Conservation (phyloP, 257 asterid genomes). For the Asclepias syriaca region DNA sequence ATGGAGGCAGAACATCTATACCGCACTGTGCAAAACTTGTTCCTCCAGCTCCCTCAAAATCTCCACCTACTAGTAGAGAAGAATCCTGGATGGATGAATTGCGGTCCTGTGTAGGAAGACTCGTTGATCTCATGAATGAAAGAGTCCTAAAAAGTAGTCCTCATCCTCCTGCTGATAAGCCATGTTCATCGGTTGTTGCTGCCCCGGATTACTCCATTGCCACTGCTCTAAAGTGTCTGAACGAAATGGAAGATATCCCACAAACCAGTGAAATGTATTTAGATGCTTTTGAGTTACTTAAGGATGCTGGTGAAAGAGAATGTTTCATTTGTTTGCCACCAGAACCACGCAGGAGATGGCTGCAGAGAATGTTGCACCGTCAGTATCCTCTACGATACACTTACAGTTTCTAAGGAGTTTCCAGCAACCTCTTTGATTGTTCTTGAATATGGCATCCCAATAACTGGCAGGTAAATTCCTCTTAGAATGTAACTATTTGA, state of each 20-base stretch:
- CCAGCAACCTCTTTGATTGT: not conserved
- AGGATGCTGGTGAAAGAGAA: conserved; percentile 74
- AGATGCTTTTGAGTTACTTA: conserved; percentile 78
- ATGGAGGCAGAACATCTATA: conserved; percentile 29
- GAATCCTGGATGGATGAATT: conserved; percentile 68
- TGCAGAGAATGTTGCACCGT: conserved; percentile 70
- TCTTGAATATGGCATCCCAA: not conserved
- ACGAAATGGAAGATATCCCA: conserved; percentile 73
- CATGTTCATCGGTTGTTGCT: not conserved
- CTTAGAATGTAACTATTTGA: not conserved
- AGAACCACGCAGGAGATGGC: conserved; percentile 93
- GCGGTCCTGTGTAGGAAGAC: conserved; percentile 56
- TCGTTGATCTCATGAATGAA: conserved; percentile 53
- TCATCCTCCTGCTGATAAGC: conserved; percentile 8
- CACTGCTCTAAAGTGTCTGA: conserved; percentile 63
- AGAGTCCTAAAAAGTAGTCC: conserved; percentile 31
- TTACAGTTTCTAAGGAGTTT: conserved; percentile 32
- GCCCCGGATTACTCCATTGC: conserved; percentile 67
- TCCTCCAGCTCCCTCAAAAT: conserved; percentile 30
- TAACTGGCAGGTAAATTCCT: not conserved
- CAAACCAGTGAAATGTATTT: conserved; percentile 84
- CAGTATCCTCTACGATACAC: conserved; percentile 61
- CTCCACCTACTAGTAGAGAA: conserved; percentile 33
- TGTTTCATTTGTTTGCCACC: conserved; percentile 76
- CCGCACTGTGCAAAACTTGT: conserved; percentile 36